Evolutionary conservation across 2,329 filamentous ascomycete genomes (phyloP), one percentile per base, ranked within the genome.

Genomic region (Epichloe amarillans): DNA sequence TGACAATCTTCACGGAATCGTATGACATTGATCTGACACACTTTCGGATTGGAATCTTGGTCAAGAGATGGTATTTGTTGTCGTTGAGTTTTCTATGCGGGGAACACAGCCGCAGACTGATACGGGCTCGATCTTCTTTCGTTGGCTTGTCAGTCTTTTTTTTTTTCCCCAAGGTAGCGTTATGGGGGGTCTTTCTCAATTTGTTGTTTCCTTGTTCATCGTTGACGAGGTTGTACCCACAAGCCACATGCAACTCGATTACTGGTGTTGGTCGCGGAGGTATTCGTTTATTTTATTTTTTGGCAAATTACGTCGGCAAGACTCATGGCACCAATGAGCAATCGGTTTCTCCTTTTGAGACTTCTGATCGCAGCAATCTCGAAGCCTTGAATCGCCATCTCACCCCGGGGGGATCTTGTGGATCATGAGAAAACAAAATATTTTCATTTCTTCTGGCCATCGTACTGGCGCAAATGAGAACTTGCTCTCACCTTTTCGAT

Each of bases 21-120:
- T 33, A 43, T 40, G 50, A 19, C 21, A 26, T 38, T 43, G 33
- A 45, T 45, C 30, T 46, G 30, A 26, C 46, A 21, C 33, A 51
- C 30, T 21, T 45, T 36, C 21, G 21, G 23, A 35, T 36, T 36
- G 14, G 5, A 43, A 36, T 37, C 19, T 37, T 42, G 30, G 26
- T 42, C 47, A 49, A 49, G 46, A 48, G 39, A 38, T 43, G 47
- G 47, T 49, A 39, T 30, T 35, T 21, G 5, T 33, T 30, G 26
- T 33, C 37, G 17, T 33, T 43, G 15, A n/a, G 17, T 2, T 35
- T 51, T 51, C 14, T 51, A 33, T 33, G 23, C 21, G 7, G 45
- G 19, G 10, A 47, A 47, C 36, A 47, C 19, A 17, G 36, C 36
- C 45, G 17, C 35, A 38, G 43, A 36, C 12, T 36, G 12, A 21